Evolutionary conservation across 2,329 filamentous ascomycete genomes (phyloP).

Genomic region (Nannizzia gypsea): DNA sequence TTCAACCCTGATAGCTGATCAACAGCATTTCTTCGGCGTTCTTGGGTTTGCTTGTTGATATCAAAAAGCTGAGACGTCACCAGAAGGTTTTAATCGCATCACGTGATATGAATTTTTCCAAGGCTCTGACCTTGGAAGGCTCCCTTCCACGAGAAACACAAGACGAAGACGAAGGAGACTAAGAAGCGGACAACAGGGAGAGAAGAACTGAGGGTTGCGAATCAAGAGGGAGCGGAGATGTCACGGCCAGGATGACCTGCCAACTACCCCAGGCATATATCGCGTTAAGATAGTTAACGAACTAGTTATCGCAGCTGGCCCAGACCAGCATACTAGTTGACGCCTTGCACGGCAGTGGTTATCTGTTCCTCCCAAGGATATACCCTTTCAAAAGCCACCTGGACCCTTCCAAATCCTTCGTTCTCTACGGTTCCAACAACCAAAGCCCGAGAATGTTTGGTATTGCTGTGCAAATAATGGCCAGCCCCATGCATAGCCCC

Average conservation of each 20-base stretch:
- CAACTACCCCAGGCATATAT: neutral
- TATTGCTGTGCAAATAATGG: neutral
- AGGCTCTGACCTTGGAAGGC: too few relatives aligned
- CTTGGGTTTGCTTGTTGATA: neutral
- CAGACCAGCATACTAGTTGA: neutral
- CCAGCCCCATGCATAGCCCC: neutral
- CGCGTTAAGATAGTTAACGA: neutral
- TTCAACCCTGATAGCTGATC: neutral
- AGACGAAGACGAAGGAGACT: neutral
- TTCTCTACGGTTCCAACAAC: neutral
- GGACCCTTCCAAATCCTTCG: neutral
- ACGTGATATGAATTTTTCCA: neutral
- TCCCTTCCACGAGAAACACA: neutral
- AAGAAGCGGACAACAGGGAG: neutral
- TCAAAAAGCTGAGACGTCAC: neutral
- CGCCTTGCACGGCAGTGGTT: neutral
- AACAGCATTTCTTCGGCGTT: neutral
- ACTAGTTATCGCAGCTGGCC: neutral
- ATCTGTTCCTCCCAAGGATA: neutral
- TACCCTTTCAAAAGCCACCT: neutral
- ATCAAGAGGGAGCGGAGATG: neutral
- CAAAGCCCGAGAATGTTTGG: neutral
- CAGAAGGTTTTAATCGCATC: neutral
- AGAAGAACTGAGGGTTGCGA: neutral
- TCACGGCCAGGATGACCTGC: neutral